A percentile compares a stretch with the other conserved stretches of the same genome.
Conservation (phyloP, 345 rosid species). For the Toxicodendron radicans region DNA sequence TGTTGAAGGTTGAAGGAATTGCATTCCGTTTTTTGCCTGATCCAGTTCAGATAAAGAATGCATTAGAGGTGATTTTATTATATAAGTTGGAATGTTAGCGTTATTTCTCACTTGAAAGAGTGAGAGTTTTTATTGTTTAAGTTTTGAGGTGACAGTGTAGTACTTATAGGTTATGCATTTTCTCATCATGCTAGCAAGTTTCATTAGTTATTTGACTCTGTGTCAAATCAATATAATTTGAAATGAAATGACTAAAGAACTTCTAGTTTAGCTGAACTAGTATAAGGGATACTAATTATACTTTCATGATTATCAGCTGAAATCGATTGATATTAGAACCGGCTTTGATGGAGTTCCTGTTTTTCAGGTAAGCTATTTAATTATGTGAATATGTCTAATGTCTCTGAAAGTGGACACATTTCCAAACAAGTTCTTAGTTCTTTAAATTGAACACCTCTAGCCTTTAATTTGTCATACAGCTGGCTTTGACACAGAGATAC, state of each 20-base stretch:
- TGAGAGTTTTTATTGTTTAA: not conserved
- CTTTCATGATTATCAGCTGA: constrained; percentile 45
- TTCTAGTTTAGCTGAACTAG: not conserved
- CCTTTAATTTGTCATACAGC: not conserved
- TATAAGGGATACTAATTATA: constrained; percentile 12
- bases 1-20: constrained; percentile 91
- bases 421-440: not conserved
- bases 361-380: constrained; percentile 62
- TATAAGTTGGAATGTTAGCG: not conserved
- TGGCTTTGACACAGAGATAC: not conserved
- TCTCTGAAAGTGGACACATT: not conserved
- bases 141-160: not conserved
- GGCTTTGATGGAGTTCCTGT: constrained; percentile 98
- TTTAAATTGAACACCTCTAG: not conserved
- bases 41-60: constrained; percentile 91
- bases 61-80: constrained; percentile 68
- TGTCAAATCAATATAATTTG: not conserved
- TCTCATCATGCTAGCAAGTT: not conserved
- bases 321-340: constrained; percentile 47
- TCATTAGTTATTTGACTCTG: not conserved
- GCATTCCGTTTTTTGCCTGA: constrained; percentile 93
- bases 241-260: not conserved
- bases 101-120: not conserved
- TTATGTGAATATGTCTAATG: not conserved
- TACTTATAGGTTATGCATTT: not conserved